Evolutionary conservation across 495 filamentous ascomycete species (phyloP), one percentile per base, ranked within the genome.

Genomic region (Tuber melanosporum): DNA sequence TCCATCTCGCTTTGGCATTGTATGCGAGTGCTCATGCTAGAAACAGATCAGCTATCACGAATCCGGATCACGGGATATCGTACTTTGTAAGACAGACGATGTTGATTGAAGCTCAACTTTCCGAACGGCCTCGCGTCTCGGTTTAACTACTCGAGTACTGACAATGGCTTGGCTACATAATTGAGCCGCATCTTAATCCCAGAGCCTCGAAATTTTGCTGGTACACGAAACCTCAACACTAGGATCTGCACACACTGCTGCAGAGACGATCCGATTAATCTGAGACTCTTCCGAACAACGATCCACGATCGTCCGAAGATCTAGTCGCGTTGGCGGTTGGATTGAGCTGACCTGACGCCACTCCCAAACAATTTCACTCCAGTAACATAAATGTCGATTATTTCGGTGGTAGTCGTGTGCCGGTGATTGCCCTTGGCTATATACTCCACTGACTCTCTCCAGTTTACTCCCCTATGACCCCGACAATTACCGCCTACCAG

Each of bases 241-340:
- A 26, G 10, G 57, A 62, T 62, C 57, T 32, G 57, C 57, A 62
- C 15, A 62, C 57, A 32, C n/a, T n/a, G 57, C 57, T 32, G 57
- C 26, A n/a, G 57, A 32, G n/a, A 62, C 57, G 57, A 32, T 62
- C 57, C 3, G 57, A n/a, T 57, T 32, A 62, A 62, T 62, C 57
- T 62, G 57, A 62, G 57, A 62, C n/a, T n/a, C 57, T 32, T 62
- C 15, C 57, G n/a, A 62, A 62, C 57, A 62, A 32, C 57, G 57
- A 32, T 32, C 57, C 57, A 32, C 3, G n/a, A 62, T 62, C 57
- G 57, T 32, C 26, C 22, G 57, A 32, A 32, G 57, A 62, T 62
- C 57, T 32, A 26, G n/a, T 32, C 57, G n/a, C 6, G 57, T 62
- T 32, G 10, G 57, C n/a, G 10, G 22, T n/a, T 57, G 52, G 26